These are phyloP conservation scores for Lignosus rhinocerotis DNA, from an alignment of 1,284 basidiomycete species.

Conservation along the genomic window DNA sequence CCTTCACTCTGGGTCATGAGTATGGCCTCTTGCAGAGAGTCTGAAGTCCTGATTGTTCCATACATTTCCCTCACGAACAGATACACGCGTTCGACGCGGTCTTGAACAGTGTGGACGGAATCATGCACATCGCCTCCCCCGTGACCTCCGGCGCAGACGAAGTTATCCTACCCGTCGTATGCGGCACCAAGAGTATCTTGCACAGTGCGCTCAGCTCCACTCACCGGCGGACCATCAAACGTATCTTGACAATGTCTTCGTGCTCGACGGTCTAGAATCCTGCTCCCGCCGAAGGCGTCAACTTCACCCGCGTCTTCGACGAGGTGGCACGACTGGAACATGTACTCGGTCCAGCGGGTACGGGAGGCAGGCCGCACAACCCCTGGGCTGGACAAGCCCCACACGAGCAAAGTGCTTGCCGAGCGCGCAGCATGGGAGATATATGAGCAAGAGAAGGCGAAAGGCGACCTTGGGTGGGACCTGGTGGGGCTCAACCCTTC, in stretches of 20 bases:
- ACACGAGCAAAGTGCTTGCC: conserved; percentile 66
- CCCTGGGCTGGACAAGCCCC: conserved; percentile 44
- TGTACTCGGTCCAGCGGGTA: conserved; percentile 47
- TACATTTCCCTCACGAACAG: not conserved
- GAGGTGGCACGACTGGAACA: conserved; percentile 71
- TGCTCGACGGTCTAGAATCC: conserved; percentile 48
- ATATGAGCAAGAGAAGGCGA: conserved; percentile 47
- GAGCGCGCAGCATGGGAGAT: conserved; percentile 64
- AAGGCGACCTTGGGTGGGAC: conserved; percentile 47
- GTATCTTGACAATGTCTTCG: conserved; percentile 67
- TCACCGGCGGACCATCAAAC: conserved; percentile 21
- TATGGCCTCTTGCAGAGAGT: no score
- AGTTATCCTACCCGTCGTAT: conserved; percentile 32
- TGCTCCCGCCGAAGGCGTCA: not conserved
- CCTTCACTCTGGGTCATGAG: no score
- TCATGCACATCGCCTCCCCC: not conserved
- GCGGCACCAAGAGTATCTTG: not conserved
- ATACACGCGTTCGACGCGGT: not conserved
- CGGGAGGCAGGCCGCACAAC: conserved; percentile 51
- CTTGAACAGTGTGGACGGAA: not conserved
- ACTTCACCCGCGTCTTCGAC: conserved; percentile 29
- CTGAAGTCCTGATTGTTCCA: no score
- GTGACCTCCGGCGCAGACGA: conserved; percentile 21
- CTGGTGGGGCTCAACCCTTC: conserved; percentile 56
- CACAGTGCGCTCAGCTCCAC: not conserved